A percentile compares a stretch with the other conserved stretches of the same genome.
phyloP scores from a whole-genome alignment of 257 asterid species.

The Striga asiatica region DNA sequence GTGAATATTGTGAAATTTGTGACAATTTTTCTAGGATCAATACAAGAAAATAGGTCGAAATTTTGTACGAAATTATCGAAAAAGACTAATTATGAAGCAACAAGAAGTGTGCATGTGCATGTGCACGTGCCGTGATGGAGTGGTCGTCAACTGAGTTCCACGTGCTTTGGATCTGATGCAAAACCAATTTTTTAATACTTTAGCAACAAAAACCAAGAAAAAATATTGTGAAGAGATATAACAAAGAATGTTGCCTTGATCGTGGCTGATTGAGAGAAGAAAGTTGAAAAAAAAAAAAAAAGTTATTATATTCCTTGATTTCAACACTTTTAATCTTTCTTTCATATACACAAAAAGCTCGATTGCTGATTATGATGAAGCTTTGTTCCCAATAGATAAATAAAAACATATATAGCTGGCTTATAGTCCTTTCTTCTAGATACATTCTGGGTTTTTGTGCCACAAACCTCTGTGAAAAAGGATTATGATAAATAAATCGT shows the following conservation, averaged over 20 bases:
- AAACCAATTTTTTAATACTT: background rate
- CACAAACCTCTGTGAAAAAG: background rate
- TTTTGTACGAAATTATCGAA: too few relatives aligned
- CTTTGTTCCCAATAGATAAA: background rate
- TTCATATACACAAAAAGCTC: background rate
- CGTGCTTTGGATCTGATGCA: slow-evolving; percentile 87
- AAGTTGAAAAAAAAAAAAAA: background rate
- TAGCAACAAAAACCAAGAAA: background rate
- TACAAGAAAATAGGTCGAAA: too few relatives aligned
- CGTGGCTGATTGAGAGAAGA: background rate
- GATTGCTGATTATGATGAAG: slow-evolving; percentile 13
- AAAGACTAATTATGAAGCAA: background rate
- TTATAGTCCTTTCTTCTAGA: background rate
- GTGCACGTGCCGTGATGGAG: slow-evolving; percentile 67
- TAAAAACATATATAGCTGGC: background rate
- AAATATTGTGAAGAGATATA: too few relatives aligned
- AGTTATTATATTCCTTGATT: background rate
- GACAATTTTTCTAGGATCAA: too few relatives aligned
- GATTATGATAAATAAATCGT: background rate
- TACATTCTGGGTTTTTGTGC: background rate
- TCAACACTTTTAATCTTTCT: background rate
- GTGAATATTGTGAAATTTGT: too few relatives aligned
- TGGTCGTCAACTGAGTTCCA: slow-evolving; percentile 48
- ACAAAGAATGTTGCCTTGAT: background rate
- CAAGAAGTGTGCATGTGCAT: slow-evolving; percentile 13